phyloP scores from a whole-genome alignment of 345 rosid genomes.

The Lepidium sativum region DNA sequence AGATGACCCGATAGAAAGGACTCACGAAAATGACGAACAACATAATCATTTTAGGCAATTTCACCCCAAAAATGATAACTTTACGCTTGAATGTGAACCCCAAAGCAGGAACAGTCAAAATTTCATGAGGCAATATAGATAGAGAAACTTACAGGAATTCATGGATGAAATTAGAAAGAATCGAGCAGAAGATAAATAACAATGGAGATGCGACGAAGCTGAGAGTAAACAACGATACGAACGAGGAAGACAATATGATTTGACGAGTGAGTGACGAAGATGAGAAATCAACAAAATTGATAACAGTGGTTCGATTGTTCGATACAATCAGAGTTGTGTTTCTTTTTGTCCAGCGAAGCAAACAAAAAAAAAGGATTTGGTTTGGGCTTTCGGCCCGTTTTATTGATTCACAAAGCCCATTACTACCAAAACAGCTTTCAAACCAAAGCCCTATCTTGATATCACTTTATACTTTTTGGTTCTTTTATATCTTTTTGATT shows the following conservation, averaged over 20 bases:
- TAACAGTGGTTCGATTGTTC: constrained; percentile 2
- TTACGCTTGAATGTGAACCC: neutral
- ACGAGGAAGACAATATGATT: constrained; percentile 14
- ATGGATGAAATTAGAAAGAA: neutral
- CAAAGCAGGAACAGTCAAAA: neutral
- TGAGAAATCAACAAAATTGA: neutral
- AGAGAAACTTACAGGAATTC: constrained; percentile 20
- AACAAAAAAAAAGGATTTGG: neutral
- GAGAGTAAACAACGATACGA: neutral
- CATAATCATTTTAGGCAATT: neutral
- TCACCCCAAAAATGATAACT: neutral
- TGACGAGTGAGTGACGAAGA: neutral
- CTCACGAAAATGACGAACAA: neutral
- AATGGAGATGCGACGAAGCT: neutral
- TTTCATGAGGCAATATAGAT: neutral
- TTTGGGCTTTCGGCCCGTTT: neutral
- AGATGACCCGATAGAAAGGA: neutral
- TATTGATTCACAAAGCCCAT: neutral
- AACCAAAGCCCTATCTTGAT: neutral
- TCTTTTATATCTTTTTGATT: no score
- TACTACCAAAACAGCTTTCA: neutral
- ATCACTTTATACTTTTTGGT: no score
- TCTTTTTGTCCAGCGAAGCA: neutral
- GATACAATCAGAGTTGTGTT: constrained; percentile 15
- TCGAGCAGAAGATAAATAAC: neutral